Evolutionary conservation across 2,329 filamentous ascomycete genomes (phyloP).

Genomic region (Alternaria burnsii): DNA sequence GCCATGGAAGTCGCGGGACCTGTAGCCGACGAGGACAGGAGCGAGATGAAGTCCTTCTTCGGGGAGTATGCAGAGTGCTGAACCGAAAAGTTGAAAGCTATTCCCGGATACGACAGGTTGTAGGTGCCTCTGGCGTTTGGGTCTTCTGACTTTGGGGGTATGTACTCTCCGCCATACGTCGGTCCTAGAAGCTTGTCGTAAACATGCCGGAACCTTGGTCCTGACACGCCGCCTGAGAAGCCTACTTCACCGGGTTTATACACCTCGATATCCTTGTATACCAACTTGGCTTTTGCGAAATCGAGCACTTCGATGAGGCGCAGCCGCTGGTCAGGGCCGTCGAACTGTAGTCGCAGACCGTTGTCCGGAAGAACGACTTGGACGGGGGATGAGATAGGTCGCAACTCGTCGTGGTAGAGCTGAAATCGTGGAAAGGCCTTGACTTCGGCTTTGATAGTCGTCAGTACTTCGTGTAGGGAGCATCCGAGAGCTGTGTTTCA

Average conservation of each 20-base stretch:
- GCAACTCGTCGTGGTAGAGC: conserved; percentile 77
- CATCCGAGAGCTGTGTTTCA: conserved; percentile 76
- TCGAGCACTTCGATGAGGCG: conserved; percentile 90
- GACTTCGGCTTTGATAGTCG: conserved; percentile 86
- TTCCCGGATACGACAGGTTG: conserved; percentile 90
- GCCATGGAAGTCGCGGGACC: conserved; percentile 86
- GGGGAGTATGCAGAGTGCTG: conserved; percentile 77
- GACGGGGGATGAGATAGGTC: conserved; percentile 78
- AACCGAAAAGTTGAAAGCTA: conserved; percentile 91
- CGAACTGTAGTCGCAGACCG: conserved; percentile 88
- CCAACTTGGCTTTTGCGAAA: conserved; percentile 83
- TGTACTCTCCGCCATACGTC: conserved; percentile 92
- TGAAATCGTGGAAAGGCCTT: conserved; percentile 84
- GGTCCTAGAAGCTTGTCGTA: conserved; percentile 94
- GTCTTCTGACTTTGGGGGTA: conserved; percentile 67
- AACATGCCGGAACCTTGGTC: conserved; percentile 85
- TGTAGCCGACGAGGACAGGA: conserved; percentile 80
- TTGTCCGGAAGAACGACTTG: conserved; percentile 81
- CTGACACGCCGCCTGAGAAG: conserved; percentile 53
- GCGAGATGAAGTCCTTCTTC: conserved; percentile 80
- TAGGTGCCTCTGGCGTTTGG: conserved; percentile 74
- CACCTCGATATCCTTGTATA: conserved; percentile 83
- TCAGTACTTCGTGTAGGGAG: conserved; percentile 88
- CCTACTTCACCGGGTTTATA: conserved; percentile 65
- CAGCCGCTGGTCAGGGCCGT: conserved; percentile 89